Conservation (phyloP, 208 protist genomes). For the Willaertia magna region DNA sequence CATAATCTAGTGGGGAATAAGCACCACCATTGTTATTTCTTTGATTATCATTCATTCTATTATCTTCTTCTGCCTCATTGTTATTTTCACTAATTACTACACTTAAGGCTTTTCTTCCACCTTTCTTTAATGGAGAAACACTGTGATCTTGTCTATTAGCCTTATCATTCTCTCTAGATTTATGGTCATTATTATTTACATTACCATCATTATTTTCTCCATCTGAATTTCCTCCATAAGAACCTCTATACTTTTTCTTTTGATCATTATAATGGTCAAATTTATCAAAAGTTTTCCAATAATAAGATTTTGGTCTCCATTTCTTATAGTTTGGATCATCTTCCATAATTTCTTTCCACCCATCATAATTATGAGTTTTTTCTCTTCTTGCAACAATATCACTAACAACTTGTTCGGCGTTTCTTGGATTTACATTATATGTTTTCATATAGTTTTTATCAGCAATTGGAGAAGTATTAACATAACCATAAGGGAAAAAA, state of each 20-base stretch:
- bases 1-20: too few relatives aligned
- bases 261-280: neutral
- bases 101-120: too few relatives aligned
- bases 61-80: too few relatives aligned
- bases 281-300: neutral
- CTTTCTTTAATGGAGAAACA: too few relatives aligned
- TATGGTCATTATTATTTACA: too few relatives aligned
- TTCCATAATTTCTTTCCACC: neutral
- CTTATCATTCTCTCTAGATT: too few relatives aligned
- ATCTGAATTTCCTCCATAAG: neutral
- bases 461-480: neutral
- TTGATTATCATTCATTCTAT: too few relatives aligned
- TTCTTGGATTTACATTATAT: neutral
- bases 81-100: too few relatives aligned
- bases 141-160: too few relatives aligned
- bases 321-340: neutral
- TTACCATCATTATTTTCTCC: too few relatives aligned
- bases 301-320: neutral
- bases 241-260: neutral
- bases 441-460: neutral
- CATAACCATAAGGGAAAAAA: neutral
- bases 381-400: neutral
- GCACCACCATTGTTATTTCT: too few relatives aligned
- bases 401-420: neutral
- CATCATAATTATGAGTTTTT: neutral